Base-by-base conservation (phyloP, 2,329 filamentous ascomycete genomes). In the Penicillium decumbens region DNA sequence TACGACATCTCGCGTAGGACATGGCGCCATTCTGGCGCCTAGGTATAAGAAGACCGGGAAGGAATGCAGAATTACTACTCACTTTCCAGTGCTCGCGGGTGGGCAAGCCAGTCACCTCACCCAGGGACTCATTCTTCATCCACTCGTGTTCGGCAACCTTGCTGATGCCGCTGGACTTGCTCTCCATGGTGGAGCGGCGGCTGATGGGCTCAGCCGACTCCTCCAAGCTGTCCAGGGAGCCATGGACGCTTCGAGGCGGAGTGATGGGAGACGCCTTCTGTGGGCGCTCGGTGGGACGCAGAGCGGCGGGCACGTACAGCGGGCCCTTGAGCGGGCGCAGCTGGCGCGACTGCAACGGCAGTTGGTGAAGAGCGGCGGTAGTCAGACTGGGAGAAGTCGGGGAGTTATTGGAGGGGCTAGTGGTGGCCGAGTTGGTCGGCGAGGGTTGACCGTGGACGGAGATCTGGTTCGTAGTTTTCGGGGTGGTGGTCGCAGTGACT, bases 51-150 rank as follows among this genome's bases (percentile, higher is more conserved):
- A 64, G 35, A 32, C 20, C 37, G 10, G 32, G 37, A 40, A 25
- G 25, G 41, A 51, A 37, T 41, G 8, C 23, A 40, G 28, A 24
- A 45, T 37, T 3, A 24, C 46, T 58, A 75, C 77, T 66, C 71
- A 81, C 79, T 76, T 85, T 83, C 82, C 82, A 85, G 67, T 85
- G 82, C 50, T 82, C 80, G 51, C 77, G 75, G 6, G 80, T 84
- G 3, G 82, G 82, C 15, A 75, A 72, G 4, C 82, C 82, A 12
- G 78, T 80, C 3, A 83, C 77, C 39, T 77, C 72, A 20, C 79
- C 80, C 42, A 81, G 67, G 35, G 78, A 75, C 50, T 75, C 72
- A 42, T 73, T 72, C 51, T 77, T 75, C 61, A 75, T 72, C 72
- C 75, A 79, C 54, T 79, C 77, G 48, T 79, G 72, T 59, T 76